Evolutionary conservation across 805 yeast species (phyloP).

Genomic region (Allodekkera sacchari): DNA sequence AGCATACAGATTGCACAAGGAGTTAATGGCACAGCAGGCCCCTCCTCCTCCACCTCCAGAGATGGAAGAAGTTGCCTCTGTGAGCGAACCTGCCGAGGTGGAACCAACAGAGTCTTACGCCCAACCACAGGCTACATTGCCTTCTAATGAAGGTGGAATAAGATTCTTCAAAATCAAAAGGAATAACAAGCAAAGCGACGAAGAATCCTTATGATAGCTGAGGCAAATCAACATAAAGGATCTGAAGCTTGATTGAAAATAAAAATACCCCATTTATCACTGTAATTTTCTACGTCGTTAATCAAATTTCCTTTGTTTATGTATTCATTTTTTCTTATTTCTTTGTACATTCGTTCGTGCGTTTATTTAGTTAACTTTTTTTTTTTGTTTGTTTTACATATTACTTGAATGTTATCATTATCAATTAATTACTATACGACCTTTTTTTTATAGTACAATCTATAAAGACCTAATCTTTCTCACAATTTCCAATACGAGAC

Average conservation of each 20-base stretch:
- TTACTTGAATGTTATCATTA: no score
- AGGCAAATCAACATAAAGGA: no score
- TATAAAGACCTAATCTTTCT: no score
- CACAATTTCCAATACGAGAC: no score
- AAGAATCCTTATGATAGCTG: slow-evolving; percentile 22
- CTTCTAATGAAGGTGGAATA: slow-evolving; percentile 48
- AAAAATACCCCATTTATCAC: no score
- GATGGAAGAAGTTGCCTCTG: not conserved
- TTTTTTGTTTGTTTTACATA: not conserved
- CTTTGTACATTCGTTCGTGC: no score
- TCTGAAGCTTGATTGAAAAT: no score
- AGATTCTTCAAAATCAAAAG: slow-evolving; percentile 71
- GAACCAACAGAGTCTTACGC: slow-evolving; percentile 11
- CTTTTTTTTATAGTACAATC: no score
- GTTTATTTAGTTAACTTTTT: not conserved
- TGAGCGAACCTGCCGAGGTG: slow-evolving; percentile 13
- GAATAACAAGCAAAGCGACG: slow-evolving; percentile 34
- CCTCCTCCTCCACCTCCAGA: slow-evolving; percentile 18
- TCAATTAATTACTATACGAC: no score
- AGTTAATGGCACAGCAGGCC: slow-evolving; percentile 5
- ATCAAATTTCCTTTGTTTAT: no score
- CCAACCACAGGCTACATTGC: slow-evolving; percentile 15
- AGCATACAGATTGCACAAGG: slow-evolving; percentile 44
- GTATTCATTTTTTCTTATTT: no score
- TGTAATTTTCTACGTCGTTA: no score